A percentile compares a stretch with the other conserved stretches of the same genome.
phyloP scores from a whole-genome alignment of 2,329 filamentous ascomycete species.

The Dothiorella sarmentorum region DNA sequence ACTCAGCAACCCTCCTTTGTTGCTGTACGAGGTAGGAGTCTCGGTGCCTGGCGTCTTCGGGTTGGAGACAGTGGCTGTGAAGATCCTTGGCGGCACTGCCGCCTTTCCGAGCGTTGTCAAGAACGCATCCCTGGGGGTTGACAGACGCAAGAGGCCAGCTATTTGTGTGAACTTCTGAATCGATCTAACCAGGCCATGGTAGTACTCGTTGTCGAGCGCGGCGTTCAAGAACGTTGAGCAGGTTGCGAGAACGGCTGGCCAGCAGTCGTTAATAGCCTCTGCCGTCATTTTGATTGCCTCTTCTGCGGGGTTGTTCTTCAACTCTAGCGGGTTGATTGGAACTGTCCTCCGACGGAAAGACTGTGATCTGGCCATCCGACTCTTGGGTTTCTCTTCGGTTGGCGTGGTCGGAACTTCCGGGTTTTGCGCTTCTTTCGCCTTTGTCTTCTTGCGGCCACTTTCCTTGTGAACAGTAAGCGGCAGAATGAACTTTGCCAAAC shows the following conservation, averaged over 20 bases:
- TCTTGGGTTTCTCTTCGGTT: constrained; percentile 26
- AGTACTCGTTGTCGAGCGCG: constrained; percentile 87
- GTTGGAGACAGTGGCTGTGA: constrained; percentile 39
- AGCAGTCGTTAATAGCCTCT: constrained; percentile 82
- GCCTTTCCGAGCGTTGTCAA: constrained; percentile 91
- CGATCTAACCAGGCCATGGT: constrained; percentile 83
- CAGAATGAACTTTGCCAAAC: constrained; percentile 86
- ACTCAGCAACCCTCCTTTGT: constrained; percentile 68
- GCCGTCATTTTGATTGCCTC: constrained; percentile 73
- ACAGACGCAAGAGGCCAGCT: constrained; percentile 77
- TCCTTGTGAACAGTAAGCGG: constrained; percentile 85
- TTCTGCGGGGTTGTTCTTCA: constrained; percentile 70
- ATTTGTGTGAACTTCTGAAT: constrained; percentile 97
- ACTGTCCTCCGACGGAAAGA: constrained; percentile 73
- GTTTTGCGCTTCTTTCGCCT: constrained; percentile 28
- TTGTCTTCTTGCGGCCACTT: constrained; percentile 43
- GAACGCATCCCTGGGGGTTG: constrained; percentile 88
- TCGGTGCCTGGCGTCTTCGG: constrained; percentile 47
- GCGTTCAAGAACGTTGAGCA: constrained; percentile 95
- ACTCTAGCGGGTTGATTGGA: constrained; percentile 75
- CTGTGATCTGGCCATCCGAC: constrained; percentile 55
- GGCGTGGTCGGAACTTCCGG: constrained; percentile 26
- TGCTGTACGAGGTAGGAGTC: constrained; percentile 60
- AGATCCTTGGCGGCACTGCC: constrained; percentile 76
- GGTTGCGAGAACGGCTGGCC: constrained; percentile 91